Percentiles rank a stretch among this genome's conserved stretches.
Conservation (phyloP, 495 filamentous ascomycete genomes). For the Bryoglossum gracile region DNA sequence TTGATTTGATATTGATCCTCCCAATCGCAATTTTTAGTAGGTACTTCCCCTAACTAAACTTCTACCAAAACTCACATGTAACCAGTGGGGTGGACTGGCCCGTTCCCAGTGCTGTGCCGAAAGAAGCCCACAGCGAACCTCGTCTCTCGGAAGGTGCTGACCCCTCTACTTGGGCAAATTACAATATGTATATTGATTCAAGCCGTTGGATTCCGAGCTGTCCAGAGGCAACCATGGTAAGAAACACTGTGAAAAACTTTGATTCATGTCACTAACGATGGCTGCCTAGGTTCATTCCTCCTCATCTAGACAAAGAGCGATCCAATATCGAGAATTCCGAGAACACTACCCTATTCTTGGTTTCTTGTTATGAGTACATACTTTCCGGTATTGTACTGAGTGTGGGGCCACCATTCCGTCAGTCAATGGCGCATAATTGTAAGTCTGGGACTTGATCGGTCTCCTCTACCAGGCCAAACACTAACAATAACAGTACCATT, state of each 20-base stretch:
- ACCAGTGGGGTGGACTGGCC: conserved; percentile 87
- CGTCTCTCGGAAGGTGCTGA: conserved; percentile 88
- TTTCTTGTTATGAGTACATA: conserved; percentile 93
- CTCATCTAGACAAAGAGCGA: conserved; percentile 62
- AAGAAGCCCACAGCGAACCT: conserved; percentile 90
- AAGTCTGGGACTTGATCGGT: conserved; percentile 25
- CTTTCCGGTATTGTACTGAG: conserved; percentile 80
- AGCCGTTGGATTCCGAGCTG: conserved; percentile 59
- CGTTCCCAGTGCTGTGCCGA: conserved; percentile 66
- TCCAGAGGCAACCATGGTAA: conserved; percentile 73
- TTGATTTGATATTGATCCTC: conserved; percentile 86
- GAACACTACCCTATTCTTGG: conserved; percentile 81
- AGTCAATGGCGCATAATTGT: conserved; percentile 75
- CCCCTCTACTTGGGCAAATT: conserved; percentile 85
- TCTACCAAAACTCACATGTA: conserved; percentile 15
- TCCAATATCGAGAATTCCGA: conserved; percentile 85
- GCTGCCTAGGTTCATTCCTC: conserved; percentile 64
- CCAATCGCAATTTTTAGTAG: conserved; percentile 94
- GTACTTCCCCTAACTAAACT: conserved; percentile 23
- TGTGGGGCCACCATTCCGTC: conserved; percentile 82
- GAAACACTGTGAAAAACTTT: too few relatives aligned
- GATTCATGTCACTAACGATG: too few relatives aligned
- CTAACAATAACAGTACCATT: conserved; percentile 58
- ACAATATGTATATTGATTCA: conserved; percentile 74
- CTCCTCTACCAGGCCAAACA: background rate